Conservation (phyloP, 2,329 filamentous ascomycete species). For the Parastagonospora avenae region DNA sequence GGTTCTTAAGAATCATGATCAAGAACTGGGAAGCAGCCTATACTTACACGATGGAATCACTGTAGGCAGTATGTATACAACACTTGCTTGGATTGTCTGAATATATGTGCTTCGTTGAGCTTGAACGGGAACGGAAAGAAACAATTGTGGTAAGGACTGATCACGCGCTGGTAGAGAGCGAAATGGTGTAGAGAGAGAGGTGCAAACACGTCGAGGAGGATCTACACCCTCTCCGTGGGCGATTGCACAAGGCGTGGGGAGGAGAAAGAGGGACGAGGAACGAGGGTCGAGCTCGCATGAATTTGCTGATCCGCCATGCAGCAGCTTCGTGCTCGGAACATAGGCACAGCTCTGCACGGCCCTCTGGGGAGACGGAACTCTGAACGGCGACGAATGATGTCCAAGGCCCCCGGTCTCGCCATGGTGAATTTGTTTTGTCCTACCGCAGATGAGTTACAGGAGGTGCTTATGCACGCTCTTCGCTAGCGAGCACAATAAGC, state of each 20-base stretch:
- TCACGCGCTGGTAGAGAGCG: conserved; percentile 13
- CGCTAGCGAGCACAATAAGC: conserved; percentile 33
- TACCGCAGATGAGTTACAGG: conserved; percentile 17
- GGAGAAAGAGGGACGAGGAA: conserved; percentile 26
- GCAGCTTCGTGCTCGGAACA: conserved; percentile 26
- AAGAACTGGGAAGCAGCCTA: not conserved
- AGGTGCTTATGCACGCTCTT: conserved; percentile 38
- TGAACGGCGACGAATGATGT: conserved; percentile 32
- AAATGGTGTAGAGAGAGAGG: conserved; percentile 14
- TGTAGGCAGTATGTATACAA: not conserved
- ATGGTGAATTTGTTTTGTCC: conserved; percentile 39
- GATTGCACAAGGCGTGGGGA: conserved; percentile 34
- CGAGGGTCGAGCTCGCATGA: conserved; percentile 35
- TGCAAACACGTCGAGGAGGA: conserved; percentile 16
- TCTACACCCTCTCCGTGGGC: conserved; percentile 29
- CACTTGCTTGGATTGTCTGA: not conserved
- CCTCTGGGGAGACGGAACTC: conserved; percentile 36
- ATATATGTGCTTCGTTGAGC: not conserved
- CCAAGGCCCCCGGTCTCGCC: conserved; percentile 28
- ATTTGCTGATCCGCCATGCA: conserved; percentile 42
- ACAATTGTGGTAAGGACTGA: conserved; percentile 14
- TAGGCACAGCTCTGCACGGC: conserved; percentile 37
- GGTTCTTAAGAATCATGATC: no score
- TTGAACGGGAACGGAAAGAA: not conserved
- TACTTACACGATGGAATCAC: not conserved